These are phyloP conservation scores for Starmerella khaoyaiensis DNA, from an alignment of 805 yeast genomes.

Conservation along the genomic window DNA sequence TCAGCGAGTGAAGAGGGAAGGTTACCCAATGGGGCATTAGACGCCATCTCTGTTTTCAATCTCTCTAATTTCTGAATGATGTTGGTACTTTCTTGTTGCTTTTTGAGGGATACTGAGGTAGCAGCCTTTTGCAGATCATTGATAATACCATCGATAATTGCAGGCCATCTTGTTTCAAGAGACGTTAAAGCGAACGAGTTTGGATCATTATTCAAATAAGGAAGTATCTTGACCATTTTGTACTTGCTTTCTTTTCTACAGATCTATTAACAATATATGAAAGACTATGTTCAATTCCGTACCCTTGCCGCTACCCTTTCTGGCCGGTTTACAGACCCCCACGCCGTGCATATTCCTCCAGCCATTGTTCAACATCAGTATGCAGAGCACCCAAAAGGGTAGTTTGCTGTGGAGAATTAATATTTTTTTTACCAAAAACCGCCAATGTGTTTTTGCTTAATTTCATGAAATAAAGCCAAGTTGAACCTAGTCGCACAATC, in stretches of 20 bases:
- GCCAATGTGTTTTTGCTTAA: slow-evolving; percentile 6
- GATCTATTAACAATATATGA: too few species aligned
- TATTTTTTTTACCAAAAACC: slow-evolving; percentile 14
- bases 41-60: slow-evolving; percentile 30
- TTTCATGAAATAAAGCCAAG: slow-evolving; percentile 14
- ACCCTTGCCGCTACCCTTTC: too few species aligned
- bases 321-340: background rate
- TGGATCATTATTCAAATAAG: slow-evolving; percentile 33
- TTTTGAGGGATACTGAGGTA: slow-evolving; percentile 22
- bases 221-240: too few species aligned
- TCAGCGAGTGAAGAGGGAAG: slow-evolving; percentile 36
- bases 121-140: slow-evolving; percentile 42
- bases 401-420: slow-evolving; percentile 5
- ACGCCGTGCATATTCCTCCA: slow-evolving; percentile 7
- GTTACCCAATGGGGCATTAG: slow-evolving; percentile 33
- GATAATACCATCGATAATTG: slow-evolving; percentile 54
- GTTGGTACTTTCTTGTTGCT: slow-evolving; percentile 35
- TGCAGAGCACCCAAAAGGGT: slow-evolving; percentile 13
- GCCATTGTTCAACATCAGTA: slow-evolving; percentile 17
- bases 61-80: slow-evolving; percentile 34
- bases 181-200: slow-evolving; percentile 76
- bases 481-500: slow-evolving; percentile 13
- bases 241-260: too few species aligned
- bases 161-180: slow-evolving; percentile 75
- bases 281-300: too few species aligned